These are phyloP conservation scores for Adansonia digitata DNA, from an alignment of 345 rosid genomes.

Conservation along the genomic window DNA sequence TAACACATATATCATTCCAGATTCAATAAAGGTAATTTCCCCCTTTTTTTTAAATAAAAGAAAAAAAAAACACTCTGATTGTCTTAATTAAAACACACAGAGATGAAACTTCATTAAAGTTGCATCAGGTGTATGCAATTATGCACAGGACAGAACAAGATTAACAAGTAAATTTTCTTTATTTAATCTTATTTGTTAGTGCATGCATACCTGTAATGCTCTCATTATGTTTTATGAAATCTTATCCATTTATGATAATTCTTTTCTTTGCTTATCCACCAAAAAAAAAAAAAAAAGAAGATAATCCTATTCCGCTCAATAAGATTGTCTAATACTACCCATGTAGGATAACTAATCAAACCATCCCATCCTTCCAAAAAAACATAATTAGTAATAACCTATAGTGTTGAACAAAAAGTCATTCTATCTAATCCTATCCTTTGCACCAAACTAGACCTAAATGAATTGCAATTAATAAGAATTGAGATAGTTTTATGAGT, in stretches of 20 bases:
- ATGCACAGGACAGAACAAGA: background rate
- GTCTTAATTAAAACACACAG: background rate
- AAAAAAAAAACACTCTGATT: too few relatives aligned
- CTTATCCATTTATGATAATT: conserved; percentile 2
- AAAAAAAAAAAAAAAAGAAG: too few relatives aligned
- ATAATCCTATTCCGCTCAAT: background rate
- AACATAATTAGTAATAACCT: background rate
- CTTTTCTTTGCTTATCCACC: too few relatives aligned
- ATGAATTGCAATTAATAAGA: background rate
- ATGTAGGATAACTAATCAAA: background rate
- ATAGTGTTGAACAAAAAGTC: background rate
- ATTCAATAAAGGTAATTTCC: background rate
- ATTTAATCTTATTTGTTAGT: background rate
- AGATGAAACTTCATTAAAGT: background rate
- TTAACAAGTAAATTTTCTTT: background rate
- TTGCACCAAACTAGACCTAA: background rate
- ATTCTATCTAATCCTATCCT: background rate
- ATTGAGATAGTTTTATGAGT: background rate
- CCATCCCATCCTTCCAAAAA: background rate
- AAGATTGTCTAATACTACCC: background rate
- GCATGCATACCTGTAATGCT: background rate
- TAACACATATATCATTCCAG: background rate
- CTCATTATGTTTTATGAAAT: background rate
- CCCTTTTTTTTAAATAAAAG: background rate
- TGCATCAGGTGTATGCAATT: background rate